Percentiles rank a stretch among this genome's conserved stretches.
These are phyloP conservation scores for Phytophthora macrochlamydospora DNA, from an alignment of 352 stramenopile genomes.

Conservation along the genomic window DNA sequence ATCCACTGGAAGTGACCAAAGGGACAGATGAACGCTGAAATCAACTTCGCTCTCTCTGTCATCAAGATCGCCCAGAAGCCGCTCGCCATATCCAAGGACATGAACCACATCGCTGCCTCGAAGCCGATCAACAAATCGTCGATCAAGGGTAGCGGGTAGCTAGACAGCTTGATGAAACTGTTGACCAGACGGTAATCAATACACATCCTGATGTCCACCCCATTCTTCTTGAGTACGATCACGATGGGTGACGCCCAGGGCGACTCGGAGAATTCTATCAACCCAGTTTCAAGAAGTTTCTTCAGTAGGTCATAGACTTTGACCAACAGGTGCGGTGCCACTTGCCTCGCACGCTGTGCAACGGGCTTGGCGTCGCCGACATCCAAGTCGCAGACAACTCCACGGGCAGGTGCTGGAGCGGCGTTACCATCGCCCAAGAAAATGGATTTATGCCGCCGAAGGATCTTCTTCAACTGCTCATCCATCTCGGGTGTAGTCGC, in stretches of 20 bases:
- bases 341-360: not conserved
- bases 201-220: constrained; percentile 6
- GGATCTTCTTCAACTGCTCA: too few species aligned
- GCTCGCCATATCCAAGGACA: not conserved
- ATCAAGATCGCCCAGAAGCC: not conserved
- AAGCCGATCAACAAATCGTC: constrained; percentile 8
- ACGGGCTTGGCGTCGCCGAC: too few species aligned
- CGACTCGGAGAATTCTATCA: not conserved
- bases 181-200: constrained; percentile 10
- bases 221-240: not conserved
- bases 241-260: too few species aligned
- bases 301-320: not conserved
- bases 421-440: too few species aligned
- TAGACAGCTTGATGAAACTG: constrained; percentile 1
- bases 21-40: constrained; percentile 24
- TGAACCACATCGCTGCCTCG: not conserved
- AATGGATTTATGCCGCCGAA: too few species aligned
- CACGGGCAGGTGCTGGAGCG: too few species aligned
- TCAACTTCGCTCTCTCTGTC: not conserved
- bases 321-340: not conserved
- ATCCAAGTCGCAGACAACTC: too few species aligned
- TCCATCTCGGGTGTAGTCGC: too few species aligned
- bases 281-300: not conserved
- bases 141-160: constrained; percentile 7
- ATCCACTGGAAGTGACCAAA: constrained; percentile 28